Conservation (phyloP, 2,329 filamentous ascomycete genomes). For the Colletotrichum sp. region DNA sequence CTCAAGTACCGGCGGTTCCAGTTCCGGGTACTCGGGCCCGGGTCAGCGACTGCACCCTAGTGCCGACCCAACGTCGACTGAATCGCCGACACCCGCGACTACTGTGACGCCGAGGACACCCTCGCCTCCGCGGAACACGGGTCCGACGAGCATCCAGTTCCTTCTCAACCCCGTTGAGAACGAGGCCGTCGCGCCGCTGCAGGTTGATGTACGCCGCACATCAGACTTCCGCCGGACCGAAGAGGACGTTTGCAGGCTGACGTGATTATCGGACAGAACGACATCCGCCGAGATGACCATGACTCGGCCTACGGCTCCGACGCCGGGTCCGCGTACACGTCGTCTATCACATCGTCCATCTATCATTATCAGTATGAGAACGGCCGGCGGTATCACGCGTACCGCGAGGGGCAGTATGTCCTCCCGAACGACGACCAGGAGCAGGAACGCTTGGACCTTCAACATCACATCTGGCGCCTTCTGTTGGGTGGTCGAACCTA, state of each 20-base stretch:
- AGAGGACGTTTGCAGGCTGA: not conserved
- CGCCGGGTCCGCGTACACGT: conserved; percentile 32
- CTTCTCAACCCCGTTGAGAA: conserved; percentile 22
- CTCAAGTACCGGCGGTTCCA: not conserved
- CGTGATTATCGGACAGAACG: not conserved
- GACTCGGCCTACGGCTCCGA: conserved; percentile 42
- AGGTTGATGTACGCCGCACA: conserved; percentile 27
- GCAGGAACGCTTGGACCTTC: conserved; percentile 37
- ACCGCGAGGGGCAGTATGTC: conserved; percentile 46
- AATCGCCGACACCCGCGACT: not conserved
- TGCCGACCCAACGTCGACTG: not conserved
- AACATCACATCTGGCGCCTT: conserved; percentile 39
- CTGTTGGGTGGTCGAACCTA: conserved; percentile 36
- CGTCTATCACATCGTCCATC: conserved; percentile 46
- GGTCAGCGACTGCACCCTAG: not conserved
- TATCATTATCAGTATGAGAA: conserved; percentile 51
- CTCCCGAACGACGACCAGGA: conserved; percentile 20
- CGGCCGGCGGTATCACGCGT: conserved; percentile 53
- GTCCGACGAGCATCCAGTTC: conserved; percentile 1
- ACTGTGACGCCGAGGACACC: not conserved
- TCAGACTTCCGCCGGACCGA: not conserved
- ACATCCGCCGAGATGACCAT: conserved; percentile 18
- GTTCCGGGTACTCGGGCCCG: conserved; percentile 3
- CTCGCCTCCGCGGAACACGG: not conserved
- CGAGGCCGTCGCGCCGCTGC: conserved; percentile 26